These are phyloP conservation scores for Mitragyna speciosa DNA, from an alignment of 257 asterid genomes.

Conservation along the genomic window DNA sequence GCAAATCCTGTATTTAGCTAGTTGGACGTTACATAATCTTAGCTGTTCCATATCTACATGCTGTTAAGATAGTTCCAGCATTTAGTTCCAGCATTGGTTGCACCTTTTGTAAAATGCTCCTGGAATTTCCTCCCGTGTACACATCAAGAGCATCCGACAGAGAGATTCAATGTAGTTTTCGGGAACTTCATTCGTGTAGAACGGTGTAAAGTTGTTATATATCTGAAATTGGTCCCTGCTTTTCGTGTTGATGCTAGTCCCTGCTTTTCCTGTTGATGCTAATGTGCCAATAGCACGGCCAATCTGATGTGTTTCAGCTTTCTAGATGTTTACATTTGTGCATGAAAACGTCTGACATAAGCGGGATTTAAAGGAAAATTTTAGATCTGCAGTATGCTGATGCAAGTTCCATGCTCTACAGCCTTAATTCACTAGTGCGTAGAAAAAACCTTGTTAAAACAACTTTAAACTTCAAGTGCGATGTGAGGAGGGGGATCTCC, in stretches of 20 bases:
- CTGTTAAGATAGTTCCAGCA: neutral
- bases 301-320: neutral
- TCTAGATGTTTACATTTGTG: neutral
- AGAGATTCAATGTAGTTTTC: neutral
- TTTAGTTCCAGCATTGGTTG: neutral
- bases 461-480: neutral
- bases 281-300: neutral
- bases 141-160: neutral
- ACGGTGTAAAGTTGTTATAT: neutral
- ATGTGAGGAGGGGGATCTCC: too few species aligned
- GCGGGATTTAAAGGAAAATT: neutral
- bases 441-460: neutral
- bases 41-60: too few species aligned
- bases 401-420: neutral
- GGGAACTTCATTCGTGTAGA: neutral
- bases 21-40: neutral
- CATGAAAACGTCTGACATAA: neutral
- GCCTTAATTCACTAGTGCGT: neutral
- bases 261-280: slow-evolving; percentile 3
- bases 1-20: neutral
- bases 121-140: neutral
- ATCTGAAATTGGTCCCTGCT: neutral
- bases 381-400: neutral
- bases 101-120: neutral
- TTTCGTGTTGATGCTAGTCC: neutral